These are phyloP conservation scores for Claviceps sp. DNA, from an alignment of 2,329 filamentous ascomycete genomes.

Conservation along the genomic window DNA sequence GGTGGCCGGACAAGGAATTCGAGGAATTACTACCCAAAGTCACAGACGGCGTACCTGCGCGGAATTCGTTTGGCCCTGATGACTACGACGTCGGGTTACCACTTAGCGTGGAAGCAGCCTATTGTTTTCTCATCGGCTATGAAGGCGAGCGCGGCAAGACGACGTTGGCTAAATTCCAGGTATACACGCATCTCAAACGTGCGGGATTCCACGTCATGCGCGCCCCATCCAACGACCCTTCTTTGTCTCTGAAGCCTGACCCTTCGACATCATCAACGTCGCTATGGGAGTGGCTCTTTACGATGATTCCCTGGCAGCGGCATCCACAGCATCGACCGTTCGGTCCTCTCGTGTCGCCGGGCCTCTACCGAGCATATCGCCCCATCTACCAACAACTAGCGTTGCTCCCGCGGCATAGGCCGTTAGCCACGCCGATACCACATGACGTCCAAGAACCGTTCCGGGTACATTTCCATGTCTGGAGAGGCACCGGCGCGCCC, in stretches of 20 bases:
- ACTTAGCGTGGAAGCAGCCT: constrained; percentile 82
- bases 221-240: constrained; percentile 30
- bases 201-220: constrained; percentile 70
- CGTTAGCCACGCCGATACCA: constrained; percentile 16
- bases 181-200: constrained; percentile 75
- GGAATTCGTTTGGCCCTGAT: constrained; percentile 14
- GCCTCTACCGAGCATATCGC: constrained; percentile 51
- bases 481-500: constrained; percentile 47
- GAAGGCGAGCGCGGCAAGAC: constrained; percentile 48
- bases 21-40: constrained; percentile 31
- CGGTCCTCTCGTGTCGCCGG: constrained; percentile 48
- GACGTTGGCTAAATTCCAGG: constrained; percentile 68
- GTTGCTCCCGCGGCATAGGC: constrained; percentile 60
- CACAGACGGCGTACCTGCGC: constrained; percentile 10
- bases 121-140: constrained; percentile 66
- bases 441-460: constrained; percentile 39
- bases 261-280: constrained; percentile 10
- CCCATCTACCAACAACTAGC: constrained; percentile 66
- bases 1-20: constrained; percentile 56
- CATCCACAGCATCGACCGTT: constrained; percentile 20
- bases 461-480: constrained; percentile 66
- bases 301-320: constrained; percentile 24
- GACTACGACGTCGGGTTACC: constrained; percentile 56
- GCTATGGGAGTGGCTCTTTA: constrained; percentile 41
- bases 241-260: neutral